Base-by-base conservation (phyloP, 2,329 filamentous ascomycete species). In the Ciborinia camelliae region DNA sequence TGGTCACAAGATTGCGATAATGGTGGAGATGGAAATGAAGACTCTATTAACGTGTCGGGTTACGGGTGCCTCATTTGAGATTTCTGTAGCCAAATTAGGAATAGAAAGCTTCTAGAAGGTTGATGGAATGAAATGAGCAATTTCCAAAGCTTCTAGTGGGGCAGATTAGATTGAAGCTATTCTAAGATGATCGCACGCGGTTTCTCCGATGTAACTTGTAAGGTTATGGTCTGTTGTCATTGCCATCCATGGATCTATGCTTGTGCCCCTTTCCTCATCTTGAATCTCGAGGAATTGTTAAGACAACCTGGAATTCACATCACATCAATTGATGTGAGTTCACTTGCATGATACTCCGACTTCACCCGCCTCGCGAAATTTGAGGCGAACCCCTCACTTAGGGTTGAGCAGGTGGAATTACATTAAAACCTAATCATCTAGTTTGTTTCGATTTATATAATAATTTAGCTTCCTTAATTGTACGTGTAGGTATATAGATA, bases 41-140 rank as follows among this genome's bases (percentile, higher is more conserved):
- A 20, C n/a, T n/a, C n/a, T n/a, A n/a, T n/a, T n/a, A n/a, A n/a
- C n/a, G n/a, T n/a, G n/a, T n/a, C n/a, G n/a, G n/a, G n/a, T n/a
- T n/a, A n/a, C n/a, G n/a, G n/a, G n/a, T n/a, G 23, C 10, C 28
- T 32, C n/a, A 47, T 23, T 59, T 32, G 41, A 47, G 30, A 47
- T 47, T 32, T 37, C 26, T 30, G n/a, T 30, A 47, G 41, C 41
- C 41, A 47, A 35, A 59, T 47, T n/a, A 59, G 43, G 28, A 12
- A 35, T 3, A 4, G 8, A 59, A 59, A n/a, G 4, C 41, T 47
- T 59, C 55, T 47, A 20, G 55, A 59, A 59, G 55, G 43, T 47
- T 35, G 15, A 59, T 59, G n/a, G 43, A 59, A 59, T 45, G 55
- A 59, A 43, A 59, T 59, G 55, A 59, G 55, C 55, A 59, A 59